These are phyloP conservation scores for Spathaspora arborariae DNA, from an alignment of 805 yeast genomes.

Conservation along the genomic window DNA sequence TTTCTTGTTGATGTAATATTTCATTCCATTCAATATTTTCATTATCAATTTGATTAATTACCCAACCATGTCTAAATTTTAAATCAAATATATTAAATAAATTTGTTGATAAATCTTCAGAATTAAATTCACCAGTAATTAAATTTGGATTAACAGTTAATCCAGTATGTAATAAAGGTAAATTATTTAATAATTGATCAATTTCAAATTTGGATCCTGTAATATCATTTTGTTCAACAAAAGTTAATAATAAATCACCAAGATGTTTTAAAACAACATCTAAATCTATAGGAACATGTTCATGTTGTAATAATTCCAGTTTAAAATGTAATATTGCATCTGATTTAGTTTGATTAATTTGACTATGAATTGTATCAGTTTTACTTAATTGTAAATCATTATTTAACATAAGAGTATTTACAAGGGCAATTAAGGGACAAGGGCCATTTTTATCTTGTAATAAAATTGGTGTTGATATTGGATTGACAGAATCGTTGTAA, in stretches of 20 bases:
- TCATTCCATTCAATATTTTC: slow-evolving; percentile 6
- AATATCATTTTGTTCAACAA: slow-evolving; percentile 12
- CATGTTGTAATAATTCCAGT: slow-evolving; percentile 4
- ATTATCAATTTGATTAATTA: slow-evolving; percentile 39
- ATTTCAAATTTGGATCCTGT: not conserved
- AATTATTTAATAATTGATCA: slow-evolving; percentile 42
- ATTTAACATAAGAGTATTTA: slow-evolving; percentile 62
- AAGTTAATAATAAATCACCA: slow-evolving; percentile 40
- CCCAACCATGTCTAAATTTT: slow-evolving; percentile 81
- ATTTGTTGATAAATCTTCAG: slow-evolving; percentile 47
- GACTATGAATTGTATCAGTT: not conserved
- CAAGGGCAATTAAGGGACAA: slow-evolving; percentile 77
- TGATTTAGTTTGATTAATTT: not conserved
- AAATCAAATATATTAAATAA: slow-evolving; percentile 59
- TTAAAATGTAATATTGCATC: slow-evolving; percentile 1
- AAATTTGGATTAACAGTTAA: slow-evolving; percentile 70
- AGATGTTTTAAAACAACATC: slow-evolving; percentile 45
- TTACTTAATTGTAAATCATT: slow-evolving; percentile 25
- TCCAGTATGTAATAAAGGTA: slow-evolving; percentile 70
- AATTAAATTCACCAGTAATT: slow-evolving; percentile 46
- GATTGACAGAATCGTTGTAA: slow-evolving; percentile 10
- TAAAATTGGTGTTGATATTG: slow-evolving; percentile 49
- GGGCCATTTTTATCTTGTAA: slow-evolving; percentile 85
- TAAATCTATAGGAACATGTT: slow-evolving; percentile 19
- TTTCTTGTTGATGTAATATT: not conserved